A percentile compares a stretch with the other conserved stretches of the same genome.
phyloP scores from a whole-genome alignment of 345 rosid genomes.

The Moricandia moricandioides region DNA sequence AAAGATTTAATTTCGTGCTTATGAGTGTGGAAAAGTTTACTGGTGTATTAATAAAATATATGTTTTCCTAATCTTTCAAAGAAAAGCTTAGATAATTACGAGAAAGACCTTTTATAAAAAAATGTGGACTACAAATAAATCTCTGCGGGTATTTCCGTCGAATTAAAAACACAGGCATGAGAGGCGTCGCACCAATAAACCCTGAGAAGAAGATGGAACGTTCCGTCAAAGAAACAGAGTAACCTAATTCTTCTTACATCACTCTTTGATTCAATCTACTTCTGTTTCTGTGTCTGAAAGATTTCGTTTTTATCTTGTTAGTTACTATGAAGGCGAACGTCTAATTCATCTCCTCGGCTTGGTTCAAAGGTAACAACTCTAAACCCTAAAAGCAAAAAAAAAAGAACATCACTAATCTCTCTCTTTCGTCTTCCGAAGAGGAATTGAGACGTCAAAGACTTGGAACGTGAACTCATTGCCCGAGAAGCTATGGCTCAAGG shows the following conservation, averaged over 20 bases:
- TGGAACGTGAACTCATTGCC: slow-evolving; percentile 53
- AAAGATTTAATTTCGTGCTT: no score
- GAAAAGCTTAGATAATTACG: background rate
- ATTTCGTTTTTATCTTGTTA: slow-evolving; percentile 15
- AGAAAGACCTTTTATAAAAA: background rate
- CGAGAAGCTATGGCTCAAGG: slow-evolving; percentile 81
- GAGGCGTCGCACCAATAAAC: slow-evolving; percentile 8
- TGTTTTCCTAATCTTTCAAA: no score
- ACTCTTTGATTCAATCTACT: background rate
- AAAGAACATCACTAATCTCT: no score
- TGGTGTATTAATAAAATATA: no score
- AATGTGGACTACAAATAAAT: no score
- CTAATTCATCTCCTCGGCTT: slow-evolving; percentile 49
- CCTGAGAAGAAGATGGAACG: slow-evolving; percentile 15
- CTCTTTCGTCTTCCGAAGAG: slow-evolving; percentile 34
- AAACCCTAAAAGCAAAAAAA: background rate
- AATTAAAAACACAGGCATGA: slow-evolving; percentile 15
- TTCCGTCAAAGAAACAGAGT: slow-evolving; percentile 30
- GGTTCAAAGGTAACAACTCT: slow-evolving; percentile 44
- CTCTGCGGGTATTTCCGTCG: background rate
- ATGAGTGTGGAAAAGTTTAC: no score
- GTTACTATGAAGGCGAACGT: slow-evolving; percentile 60
- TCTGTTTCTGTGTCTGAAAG: background rate
- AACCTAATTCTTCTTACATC: background rate
- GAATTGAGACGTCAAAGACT: slow-evolving; percentile 46